These are phyloP conservation scores for Capronia epimyces DNA, from an alignment of 2,329 filamentous ascomycete genomes.

Conservation along the genomic window DNA sequence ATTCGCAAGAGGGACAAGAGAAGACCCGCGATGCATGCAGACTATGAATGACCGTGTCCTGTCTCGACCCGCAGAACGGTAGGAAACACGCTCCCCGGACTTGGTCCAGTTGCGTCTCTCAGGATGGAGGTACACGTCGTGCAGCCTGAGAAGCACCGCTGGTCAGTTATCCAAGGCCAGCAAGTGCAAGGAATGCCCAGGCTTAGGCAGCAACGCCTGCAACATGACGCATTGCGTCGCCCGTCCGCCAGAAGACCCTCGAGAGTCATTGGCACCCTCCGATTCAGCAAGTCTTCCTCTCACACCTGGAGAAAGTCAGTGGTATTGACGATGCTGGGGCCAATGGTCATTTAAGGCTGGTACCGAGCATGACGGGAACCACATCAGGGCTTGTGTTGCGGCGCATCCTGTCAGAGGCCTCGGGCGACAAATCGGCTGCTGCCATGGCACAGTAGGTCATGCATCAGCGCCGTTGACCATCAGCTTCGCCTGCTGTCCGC, in stretches of 20 bases:
- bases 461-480: slow-evolving; percentile 19
- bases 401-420: slow-evolving; percentile 7
- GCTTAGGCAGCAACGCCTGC: slow-evolving; percentile 23
- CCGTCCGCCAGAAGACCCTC: slow-evolving; percentile 1
- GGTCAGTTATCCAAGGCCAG: slow-evolving; percentile 5
- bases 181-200: slow-evolving; percentile 4
- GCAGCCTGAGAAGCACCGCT: slow-evolving; percentile 17
- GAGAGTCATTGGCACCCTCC: neutral
- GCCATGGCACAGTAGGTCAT: slow-evolving; percentile 12
- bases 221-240: slow-evolving; percentile 16
- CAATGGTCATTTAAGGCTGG: slow-evolving; percentile 13
- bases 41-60: neutral
- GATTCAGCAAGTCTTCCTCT: slow-evolving; percentile 1
- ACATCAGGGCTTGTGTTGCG: slow-evolving; percentile 19
- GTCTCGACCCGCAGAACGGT: neutral
- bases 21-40: neutral
- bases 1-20: neutral
- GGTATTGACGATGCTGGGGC: slow-evolving; percentile 1
- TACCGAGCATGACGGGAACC: slow-evolving; percentile 19
- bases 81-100: neutral
- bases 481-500: slow-evolving; percentile 21
- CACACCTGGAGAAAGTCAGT: neutral
- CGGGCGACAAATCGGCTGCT: slow-evolving; percentile 22
- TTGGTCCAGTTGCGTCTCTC: neutral
- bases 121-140: slow-evolving; percentile 21